These are phyloP conservation scores for Parathielavia appendiculata DNA, from an alignment of 495 filamentous ascomycete genomes.

Conservation along the genomic window DNA sequence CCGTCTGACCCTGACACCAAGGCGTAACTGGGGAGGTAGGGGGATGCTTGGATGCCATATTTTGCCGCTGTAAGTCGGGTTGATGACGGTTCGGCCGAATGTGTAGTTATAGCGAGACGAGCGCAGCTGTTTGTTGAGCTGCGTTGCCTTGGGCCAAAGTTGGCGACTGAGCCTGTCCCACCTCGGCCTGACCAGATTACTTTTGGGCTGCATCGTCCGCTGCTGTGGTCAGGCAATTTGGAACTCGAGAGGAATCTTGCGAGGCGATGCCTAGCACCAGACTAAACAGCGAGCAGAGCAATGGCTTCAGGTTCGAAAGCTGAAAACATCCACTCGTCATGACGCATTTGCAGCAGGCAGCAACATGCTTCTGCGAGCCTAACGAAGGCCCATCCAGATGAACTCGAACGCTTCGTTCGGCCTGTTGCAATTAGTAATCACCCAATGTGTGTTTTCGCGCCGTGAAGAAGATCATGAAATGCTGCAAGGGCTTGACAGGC, in stretches of 20 bases:
- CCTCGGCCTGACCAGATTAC: constrained; percentile 3
- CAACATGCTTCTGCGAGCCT: background rate
- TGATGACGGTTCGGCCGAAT: background rate
- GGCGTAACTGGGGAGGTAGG: constrained; percentile 78
- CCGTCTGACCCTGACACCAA: constrained; percentile 64
- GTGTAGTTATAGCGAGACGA: background rate
- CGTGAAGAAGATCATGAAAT: background rate
- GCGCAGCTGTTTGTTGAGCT: constrained; percentile 7
- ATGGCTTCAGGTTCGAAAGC: background rate
- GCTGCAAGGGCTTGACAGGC: background rate
- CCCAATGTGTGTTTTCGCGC: too few species aligned
- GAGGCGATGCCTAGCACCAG: background rate
- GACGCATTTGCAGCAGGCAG: background rate
- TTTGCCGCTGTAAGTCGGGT: constrained; percentile 53
- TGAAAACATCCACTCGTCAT: too few species aligned
- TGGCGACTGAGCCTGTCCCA: background rate
- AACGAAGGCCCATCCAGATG: background rate
- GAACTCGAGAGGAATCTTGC: too few species aligned
- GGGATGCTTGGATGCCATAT: constrained; percentile 87
- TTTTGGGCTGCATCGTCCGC: constrained; percentile 1
- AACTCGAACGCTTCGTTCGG: background rate
- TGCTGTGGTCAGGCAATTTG: background rate
- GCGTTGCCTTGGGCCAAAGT: constrained; percentile 11
- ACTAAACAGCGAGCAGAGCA: background rate
- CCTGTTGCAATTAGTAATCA: background rate